Base-by-base conservation (phyloP, 208 protist genomes). In the Angomonas deanei region DNA sequence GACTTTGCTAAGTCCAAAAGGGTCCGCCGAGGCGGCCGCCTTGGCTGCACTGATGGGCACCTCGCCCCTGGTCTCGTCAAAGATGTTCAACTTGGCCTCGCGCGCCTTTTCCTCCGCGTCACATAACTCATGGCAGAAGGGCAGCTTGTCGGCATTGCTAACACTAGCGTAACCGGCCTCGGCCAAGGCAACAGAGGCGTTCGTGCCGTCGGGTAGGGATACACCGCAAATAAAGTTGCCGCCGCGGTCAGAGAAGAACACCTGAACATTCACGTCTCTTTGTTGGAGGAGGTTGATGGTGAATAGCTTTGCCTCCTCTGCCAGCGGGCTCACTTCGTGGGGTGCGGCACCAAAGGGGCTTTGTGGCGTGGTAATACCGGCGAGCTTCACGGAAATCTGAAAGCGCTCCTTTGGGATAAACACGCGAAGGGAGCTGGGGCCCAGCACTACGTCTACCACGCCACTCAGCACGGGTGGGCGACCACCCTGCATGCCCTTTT, bases 341-440 rank as follows among this genome's bases (percentile, higher is more conserved):
- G 74, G 70, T 13, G 59, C 65, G 1, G 60, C 36, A 46, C 55
- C 62, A 33, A 88, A 68, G 49, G 82, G 76, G 30, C 68, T 69
- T 36, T 78, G 76, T 15, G 87, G 91, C 26, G 87, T 81, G 31
- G 92, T 88, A 42, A 93, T 74, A 34, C 91, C 91, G 3, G 87
- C 82, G 13, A 96, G 66, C 61, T 92, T 92, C 15, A 93, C 69
- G 0, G 85, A 82, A 42, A 96, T 90, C 61, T 94, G 87, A 67
- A 92, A 92, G 71, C 91, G 77, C 66, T 94, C 86, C 58, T 89
- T 87, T 26, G 84, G 82, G 60, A 96, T 82, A 77, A 89, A 94
- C 32, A 96, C 84, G 10, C 87, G 84, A 59, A 96, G 69, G 31
- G 83, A 92, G 77, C 77, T 89, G 11, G 78, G 76, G 42, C 86